Conservation (phyloP, 75 land plant genomes). For the Isoetes taiwanensis region DNA sequence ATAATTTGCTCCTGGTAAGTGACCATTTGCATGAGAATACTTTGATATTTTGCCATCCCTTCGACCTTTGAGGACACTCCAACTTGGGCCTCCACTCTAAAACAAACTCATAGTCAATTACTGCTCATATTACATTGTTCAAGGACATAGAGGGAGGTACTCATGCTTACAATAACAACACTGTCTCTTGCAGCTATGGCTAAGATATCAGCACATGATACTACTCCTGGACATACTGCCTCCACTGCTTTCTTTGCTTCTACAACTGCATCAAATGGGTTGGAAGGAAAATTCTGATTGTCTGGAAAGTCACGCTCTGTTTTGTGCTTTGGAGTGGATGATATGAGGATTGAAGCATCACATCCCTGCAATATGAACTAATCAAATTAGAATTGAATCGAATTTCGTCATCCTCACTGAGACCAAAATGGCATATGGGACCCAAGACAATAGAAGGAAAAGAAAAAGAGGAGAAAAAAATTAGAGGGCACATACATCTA, state of each 20-base stretch:
- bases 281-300: conserved; percentile 32
- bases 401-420: too few species aligned
- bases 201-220: conserved; percentile 42
- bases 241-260: conserved; percentile 38
- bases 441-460: too few species aligned
- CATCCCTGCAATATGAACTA: conserved; percentile 25
- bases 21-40: conserved; percentile 29
- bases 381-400: too few species aligned
- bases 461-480: too few species aligned
- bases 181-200: conserved; percentile 37
- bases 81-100: conserved; percentile 53
- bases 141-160: too few species aligned
- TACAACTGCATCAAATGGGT: conserved; percentile 38
- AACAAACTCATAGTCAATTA: too few species aligned
- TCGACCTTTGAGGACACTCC: conserved; percentile 13
- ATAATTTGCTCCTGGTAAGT: conserved; percentile 48
- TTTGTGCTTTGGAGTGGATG: conserved; percentile 12
- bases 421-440: too few species aligned
- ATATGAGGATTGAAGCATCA: conserved; percentile 26
- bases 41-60: conserved; percentile 54
- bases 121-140: too few species aligned
- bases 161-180: conserved; percentile 19
- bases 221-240: conserved; percentile 19
- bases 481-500: too few species aligned
- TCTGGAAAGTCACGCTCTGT: conserved; percentile 32